Conservation (phyloP, 2,329 filamentous ascomycete genomes). For the Xylaria hypoxylon region DNA sequence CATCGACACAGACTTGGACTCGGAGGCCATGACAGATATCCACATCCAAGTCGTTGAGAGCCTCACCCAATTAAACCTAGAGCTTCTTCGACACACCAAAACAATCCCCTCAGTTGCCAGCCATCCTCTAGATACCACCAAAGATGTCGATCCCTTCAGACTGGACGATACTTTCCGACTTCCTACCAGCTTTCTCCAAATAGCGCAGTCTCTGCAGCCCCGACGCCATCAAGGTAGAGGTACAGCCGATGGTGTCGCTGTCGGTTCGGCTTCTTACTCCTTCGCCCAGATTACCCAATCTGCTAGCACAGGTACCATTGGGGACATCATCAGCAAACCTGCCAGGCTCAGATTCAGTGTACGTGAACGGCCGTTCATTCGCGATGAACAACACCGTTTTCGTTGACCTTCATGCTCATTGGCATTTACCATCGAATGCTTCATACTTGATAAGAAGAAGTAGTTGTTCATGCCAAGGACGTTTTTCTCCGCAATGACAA, state of each 20-base stretch:
- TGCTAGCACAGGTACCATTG: too few species aligned
- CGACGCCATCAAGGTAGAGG: neutral
- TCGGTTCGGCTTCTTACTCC: neutral
- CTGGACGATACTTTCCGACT: too few species aligned
- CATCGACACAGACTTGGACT: too few species aligned
- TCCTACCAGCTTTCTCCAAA: too few species aligned
- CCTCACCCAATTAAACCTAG: neutral
- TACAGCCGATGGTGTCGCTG: neutral
- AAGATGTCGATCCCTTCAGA: too few species aligned
- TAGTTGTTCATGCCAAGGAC: neutral
- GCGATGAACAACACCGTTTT: neutral
- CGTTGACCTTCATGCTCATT: neutral
- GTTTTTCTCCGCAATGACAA: neutral
- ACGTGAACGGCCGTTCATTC: too few species aligned
- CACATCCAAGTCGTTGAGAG: neutral
- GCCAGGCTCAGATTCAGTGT: too few species aligned
- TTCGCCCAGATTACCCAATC: too few species aligned
- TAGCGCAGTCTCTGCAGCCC: too few species aligned
- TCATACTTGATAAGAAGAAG: neutral
- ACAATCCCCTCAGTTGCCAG: neutral
- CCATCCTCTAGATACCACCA: neutral
- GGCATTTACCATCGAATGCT: neutral
- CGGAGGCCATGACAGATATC: too few species aligned
- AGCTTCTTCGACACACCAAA: neutral
- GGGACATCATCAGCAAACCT: too few species aligned